These are phyloP conservation scores for Termitomyces sp. DNA, from an alignment of 768 basidiomycete genomes.

Conservation along the genomic window DNA sequence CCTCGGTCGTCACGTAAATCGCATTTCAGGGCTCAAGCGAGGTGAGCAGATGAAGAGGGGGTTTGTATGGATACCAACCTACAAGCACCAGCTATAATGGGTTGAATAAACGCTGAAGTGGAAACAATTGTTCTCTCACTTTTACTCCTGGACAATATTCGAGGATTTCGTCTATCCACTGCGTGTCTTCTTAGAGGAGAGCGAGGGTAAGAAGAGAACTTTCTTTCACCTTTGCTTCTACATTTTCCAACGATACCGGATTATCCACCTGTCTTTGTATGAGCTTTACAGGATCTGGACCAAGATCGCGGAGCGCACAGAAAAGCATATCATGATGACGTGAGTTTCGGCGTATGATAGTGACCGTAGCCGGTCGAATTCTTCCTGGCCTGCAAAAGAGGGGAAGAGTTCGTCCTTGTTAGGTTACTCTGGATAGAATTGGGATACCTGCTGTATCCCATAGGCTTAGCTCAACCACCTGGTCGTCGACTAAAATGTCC, in stretches of 20 bases:
- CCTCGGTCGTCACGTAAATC: constrained; percentile 86
- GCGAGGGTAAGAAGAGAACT: not conserved
- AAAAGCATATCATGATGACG: constrained; percentile 95
- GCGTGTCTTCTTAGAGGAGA: constrained; percentile 6
- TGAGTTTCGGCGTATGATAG: constrained; percentile 97
- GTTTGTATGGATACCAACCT: constrained; percentile 52
- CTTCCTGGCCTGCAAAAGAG: constrained; percentile 74
- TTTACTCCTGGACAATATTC: constrained; percentile 96
- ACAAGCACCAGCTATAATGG: constrained; percentile 74
- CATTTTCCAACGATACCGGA: constrained; percentile 92
- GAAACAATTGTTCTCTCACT: constrained; percentile 39
- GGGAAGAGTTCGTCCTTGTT: constrained; percentile 14
- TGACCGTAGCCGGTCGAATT: constrained; percentile 91
- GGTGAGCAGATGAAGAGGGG: constrained; percentile 4
- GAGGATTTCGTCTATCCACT: constrained; percentile 94
- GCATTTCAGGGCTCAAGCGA: constrained; percentile 82
- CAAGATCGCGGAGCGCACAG: constrained; percentile 47
- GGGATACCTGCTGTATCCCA: constrained; percentile 97
- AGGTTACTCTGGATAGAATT: not conserved
- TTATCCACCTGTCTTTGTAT: constrained; percentile 70
- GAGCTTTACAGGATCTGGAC: constrained; percentile 15
- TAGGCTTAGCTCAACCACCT: constrained; percentile 84
- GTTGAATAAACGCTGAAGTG: constrained; percentile 7
- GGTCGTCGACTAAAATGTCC: constrained; percentile 83
- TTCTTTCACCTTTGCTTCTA: constrained; percentile 77